Evolutionary conservation across 2,329 filamentous ascomycete species (phyloP), one percentile per base, ranked within the genome.

Genomic region (Harringtonia lauricola): DNA sequence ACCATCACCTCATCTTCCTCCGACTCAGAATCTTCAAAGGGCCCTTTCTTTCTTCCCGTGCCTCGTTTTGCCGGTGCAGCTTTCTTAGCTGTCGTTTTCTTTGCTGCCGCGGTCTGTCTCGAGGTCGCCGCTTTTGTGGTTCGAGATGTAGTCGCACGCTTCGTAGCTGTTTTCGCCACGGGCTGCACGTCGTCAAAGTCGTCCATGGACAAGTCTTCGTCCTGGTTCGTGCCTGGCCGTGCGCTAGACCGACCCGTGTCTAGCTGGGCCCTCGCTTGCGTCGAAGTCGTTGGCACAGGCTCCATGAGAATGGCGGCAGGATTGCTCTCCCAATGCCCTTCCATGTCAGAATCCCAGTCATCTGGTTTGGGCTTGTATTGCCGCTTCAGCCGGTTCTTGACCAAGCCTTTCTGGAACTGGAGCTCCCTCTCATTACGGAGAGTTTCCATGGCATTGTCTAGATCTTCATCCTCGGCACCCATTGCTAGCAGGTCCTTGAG

Each of bases 291-390:
- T 30, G 39, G 19, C 13, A 9, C 18, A 54, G 55, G 39, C 22
- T 47, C 45, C 4, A 22, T 64, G 36, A 79, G 69, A 6, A 79
- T 60, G 2, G 81, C 85, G 8, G 76, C 81, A 0, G 84, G 77
- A 46, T 87, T 79, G 39, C 92, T 83, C 47, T 83, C 83, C 89
- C 90, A 96, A 41, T 73, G 72, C 0, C 89, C 92, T 40, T 95
- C 83, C 22, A 89, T 66, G 51, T 96, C 90, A n/a, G 79, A 86
- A 56, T 96, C 87, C 88, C 89, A 96, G 3, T 70, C 71, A 12
- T 77, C 74, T 2, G 90, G 90, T 58, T 81, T 86, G 1, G 86
- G 81, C 57, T 85, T 90, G 47, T 85, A 68, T 50, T 68, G 77
- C 46, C 62, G 59, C 55, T 69, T 76, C 54, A 50, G 46, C 48